Evolutionary conservation across 257 asterid genomes (phyloP).

Genomic region (Solanum phureja): DNA sequence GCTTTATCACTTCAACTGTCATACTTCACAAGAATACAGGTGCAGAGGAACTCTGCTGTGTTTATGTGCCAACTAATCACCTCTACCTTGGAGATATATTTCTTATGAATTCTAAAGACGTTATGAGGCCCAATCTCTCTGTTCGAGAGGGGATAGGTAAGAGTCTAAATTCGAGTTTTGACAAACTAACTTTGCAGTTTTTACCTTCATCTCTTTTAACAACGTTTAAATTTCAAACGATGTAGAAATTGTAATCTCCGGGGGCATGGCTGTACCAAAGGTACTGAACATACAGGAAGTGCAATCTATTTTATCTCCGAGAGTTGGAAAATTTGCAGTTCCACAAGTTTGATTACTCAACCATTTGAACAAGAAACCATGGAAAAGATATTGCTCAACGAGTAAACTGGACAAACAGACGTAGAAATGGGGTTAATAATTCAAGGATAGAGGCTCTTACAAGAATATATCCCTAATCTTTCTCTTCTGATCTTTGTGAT

Average conservation of each 20-base stretch:
- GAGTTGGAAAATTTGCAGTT: slow-evolving; percentile 45
- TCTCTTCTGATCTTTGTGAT: background rate
- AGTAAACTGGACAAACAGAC: background rate
- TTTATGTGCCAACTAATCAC: no score
- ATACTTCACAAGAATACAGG: no score
- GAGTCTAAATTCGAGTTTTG: background rate
- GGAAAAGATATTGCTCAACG: background rate
- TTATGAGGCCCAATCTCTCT: no score
- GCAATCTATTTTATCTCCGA: slow-evolving; percentile 40
- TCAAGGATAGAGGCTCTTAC: background rate
- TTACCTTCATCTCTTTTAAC: background rate
- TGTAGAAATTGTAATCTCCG: slow-evolving; percentile 76
- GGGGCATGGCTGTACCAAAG: slow-evolving; percentile 74
- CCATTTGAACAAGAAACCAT: background rate
- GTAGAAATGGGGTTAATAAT: background rate
- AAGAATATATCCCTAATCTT: background rate
- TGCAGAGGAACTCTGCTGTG: no score
- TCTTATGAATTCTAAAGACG: no score
- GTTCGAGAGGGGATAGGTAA: no score
- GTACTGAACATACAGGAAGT: slow-evolving; percentile 40
- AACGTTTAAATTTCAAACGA: background rate
- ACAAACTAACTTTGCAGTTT: background rate
- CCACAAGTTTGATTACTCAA: slow-evolving; percentile 33
- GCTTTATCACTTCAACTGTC: no score
- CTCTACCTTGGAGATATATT: no score